phyloP scores from a whole-genome alignment of 169 alveolate genomes.

The Plasmodium vivax region DNA sequence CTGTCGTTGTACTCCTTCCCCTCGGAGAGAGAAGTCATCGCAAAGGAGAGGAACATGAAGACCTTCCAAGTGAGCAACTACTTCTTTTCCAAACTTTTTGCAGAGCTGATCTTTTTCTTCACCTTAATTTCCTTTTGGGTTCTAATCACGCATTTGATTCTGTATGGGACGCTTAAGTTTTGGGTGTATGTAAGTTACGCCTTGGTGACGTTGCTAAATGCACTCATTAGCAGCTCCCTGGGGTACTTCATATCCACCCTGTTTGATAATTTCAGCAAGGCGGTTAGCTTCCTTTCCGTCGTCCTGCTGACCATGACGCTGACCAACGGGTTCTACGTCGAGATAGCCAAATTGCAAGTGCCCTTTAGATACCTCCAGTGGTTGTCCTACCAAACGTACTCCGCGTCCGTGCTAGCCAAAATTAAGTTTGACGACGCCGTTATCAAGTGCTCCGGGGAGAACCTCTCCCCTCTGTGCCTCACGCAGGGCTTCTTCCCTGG shows the following conservation, averaged over 20 bases:
- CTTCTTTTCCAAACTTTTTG: slow-evolving; percentile 48
- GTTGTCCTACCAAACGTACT: slow-evolving; percentile 65
- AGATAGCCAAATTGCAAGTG: slow-evolving; percentile 20
- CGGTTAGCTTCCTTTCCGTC: slow-evolving; percentile 60
- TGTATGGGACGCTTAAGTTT: slow-evolving; percentile 46
- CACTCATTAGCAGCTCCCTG: slow-evolving; percentile 49
- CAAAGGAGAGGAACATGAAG: slow-evolving; percentile 74
- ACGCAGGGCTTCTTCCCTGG: slow-evolving; percentile 14
- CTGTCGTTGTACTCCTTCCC: slow-evolving; percentile 78
- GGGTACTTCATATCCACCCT: slow-evolving; percentile 65
- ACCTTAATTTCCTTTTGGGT: slow-evolving; percentile 38
- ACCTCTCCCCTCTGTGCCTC: slow-evolving; percentile 4
- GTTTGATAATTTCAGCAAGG: slow-evolving; percentile 52
- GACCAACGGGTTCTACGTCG: slow-evolving; percentile 54
- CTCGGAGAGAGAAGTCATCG: slow-evolving; percentile 74
- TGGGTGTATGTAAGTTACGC: slow-evolving; percentile 23
- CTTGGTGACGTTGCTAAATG: slow-evolving; percentile 24
- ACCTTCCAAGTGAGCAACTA: slow-evolving; percentile 71
- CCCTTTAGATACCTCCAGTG: slow-evolving; percentile 64
- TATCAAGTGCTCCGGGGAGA: slow-evolving; percentile 36
- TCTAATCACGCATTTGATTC: slow-evolving; percentile 14
- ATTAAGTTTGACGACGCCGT: slow-evolving; percentile 30
- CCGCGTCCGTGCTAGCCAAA: slow-evolving; percentile 60
- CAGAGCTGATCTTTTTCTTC: slow-evolving; percentile 67
- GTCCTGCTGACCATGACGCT: slow-evolving; percentile 57